Evolutionary conservation across 140 eudicot species (phyloP).

Genomic region (Cichorium intybus): DNA sequence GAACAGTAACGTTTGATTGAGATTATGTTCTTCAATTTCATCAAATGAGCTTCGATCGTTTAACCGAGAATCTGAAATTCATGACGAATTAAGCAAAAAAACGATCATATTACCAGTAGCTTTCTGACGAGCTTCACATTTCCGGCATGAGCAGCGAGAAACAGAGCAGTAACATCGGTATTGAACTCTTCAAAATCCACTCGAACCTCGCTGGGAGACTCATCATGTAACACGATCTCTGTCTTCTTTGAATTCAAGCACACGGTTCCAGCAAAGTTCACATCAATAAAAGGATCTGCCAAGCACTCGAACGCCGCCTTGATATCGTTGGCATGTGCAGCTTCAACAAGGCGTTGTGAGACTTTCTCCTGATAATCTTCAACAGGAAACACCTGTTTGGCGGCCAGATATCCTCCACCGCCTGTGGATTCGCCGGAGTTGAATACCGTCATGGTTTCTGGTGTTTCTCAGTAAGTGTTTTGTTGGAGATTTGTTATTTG

Average conservation of each 20-base stretch:
- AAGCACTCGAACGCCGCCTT: conserved; percentile 51
- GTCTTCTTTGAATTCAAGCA: conserved; percentile 55
- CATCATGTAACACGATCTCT: conserved; percentile 62
- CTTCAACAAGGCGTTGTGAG: conserved; percentile 66
- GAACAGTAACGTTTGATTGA: background rate
- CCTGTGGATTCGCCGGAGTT: conserved; percentile 27
- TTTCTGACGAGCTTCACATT: conserved; percentile 47
- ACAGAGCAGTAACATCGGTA: conserved; percentile 74
- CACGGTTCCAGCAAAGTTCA: conserved; percentile 65
- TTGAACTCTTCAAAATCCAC: conserved; percentile 71
- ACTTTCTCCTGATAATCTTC: conserved; percentile 46
- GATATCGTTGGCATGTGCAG: conserved; percentile 50
- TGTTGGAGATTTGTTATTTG: background rate
- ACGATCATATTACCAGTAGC: conserved; percentile 47
- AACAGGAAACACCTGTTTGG: conserved; percentile 58
- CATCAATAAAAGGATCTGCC: conserved; percentile 59
- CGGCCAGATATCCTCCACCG: conserved; percentile 34
- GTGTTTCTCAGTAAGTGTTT: conserved; percentile 13
- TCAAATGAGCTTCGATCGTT: background rate
- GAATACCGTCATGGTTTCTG: conserved; percentile 38
- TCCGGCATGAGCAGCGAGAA: conserved; percentile 79
- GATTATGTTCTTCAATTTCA: background rate
- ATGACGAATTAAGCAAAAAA: background rate
- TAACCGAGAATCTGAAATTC: background rate
- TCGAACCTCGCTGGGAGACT: conserved; percentile 49